A percentile compares a stretch with the other conserved stretches of the same genome.
Evolutionary conservation across 768 basidiomycete genomes (phyloP).

Genomic region (Lyophyllum decastes): DNA sequence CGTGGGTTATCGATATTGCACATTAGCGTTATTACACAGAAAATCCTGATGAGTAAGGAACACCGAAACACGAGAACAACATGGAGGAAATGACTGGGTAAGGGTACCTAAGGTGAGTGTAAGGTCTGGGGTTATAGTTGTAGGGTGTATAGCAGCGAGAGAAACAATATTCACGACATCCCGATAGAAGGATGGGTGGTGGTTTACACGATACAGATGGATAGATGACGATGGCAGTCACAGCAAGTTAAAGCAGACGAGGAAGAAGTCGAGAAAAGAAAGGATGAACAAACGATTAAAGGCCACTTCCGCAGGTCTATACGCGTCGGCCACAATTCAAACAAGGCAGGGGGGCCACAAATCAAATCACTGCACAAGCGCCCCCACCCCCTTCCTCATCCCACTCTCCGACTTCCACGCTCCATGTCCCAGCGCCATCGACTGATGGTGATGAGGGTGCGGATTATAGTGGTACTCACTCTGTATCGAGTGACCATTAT

Average conservation of each 20-base stretch:
- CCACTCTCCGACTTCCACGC: slow-evolving; percentile 49
- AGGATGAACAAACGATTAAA: too few species aligned
- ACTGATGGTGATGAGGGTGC: slow-evolving; percentile 44
- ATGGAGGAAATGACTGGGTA: neutral
- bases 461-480: slow-evolving; percentile 44
- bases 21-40: slow-evolving; percentile 9
- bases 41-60: neutral
- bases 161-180: too few species aligned
- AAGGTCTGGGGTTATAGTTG: neutral
- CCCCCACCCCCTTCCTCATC: slow-evolving; percentile 42
- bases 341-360: neutral
- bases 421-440: slow-evolving; percentile 37
- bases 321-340: too few species aligned
- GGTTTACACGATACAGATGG: neutral
- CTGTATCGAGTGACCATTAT: slow-evolving; percentile 14
- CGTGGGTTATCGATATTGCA: slow-evolving; percentile 16
- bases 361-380: slow-evolving; percentile 31
- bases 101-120: too few species aligned
- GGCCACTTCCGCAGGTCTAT: neutral
- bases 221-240: neutral
- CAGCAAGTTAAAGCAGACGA: neutral
- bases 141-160: neutral
- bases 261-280: too few species aligned
- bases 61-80: neutral
- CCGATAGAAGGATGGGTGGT: neutral